Conservation (phyloP, 148 eudicot species). For the Rhododendron ovatum region DNA sequence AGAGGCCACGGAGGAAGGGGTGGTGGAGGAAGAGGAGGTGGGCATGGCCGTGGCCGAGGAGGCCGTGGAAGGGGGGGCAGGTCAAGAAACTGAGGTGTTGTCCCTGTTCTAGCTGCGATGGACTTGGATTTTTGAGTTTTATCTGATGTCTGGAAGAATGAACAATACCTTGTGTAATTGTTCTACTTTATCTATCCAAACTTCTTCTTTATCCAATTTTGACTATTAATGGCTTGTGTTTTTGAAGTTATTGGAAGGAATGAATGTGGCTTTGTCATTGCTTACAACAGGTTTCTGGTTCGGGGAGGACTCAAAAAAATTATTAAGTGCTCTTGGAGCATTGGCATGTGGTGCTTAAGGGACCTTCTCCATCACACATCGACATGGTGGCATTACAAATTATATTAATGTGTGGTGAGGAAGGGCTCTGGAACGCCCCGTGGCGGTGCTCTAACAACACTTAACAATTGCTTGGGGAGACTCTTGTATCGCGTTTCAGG, state of each 20-base stretch:
- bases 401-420: not conserved
- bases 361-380: no score
- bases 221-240: not conserved
- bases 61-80: slow-evolving; percentile 65
- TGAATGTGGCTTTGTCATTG: not conserved
- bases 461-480: not conserved
- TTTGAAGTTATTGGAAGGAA: not conserved
- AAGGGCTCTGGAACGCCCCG: not conserved
- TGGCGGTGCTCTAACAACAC: not conserved
- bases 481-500: not conserved
- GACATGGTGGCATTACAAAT: no score
- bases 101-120: not conserved
- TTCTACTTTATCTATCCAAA: not conserved
- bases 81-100: slow-evolving; percentile 34
- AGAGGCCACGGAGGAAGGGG: slow-evolving; percentile 40
- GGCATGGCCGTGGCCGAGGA: slow-evolving; percentile 59
- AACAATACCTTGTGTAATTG: not conserved
- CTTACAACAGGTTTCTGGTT: not conserved
- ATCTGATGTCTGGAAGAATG: not conserved
- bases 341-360: not conserved
- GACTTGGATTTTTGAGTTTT: not conserved
- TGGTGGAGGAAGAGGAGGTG: slow-evolving; percentile 15
- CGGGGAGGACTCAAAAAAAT: not conserved
- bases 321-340: not conserved
- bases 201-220: not conserved